Conservation (phyloP, 75 land plant species). For the Sequoiadendron giganteum region DNA sequence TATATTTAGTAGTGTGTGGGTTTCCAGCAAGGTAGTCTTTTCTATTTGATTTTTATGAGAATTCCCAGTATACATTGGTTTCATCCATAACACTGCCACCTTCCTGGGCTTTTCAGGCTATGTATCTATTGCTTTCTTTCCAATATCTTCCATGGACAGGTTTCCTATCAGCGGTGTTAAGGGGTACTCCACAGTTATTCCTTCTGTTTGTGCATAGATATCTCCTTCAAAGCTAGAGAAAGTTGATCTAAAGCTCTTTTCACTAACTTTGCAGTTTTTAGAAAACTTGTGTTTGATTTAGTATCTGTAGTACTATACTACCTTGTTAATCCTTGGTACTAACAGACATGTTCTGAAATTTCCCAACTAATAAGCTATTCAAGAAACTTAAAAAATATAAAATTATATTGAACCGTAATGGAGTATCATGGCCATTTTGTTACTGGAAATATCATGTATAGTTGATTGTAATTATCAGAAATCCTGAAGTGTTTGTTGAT, state of each 20-base stretch:
- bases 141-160: background rate
- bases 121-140: background rate
- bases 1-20: background rate
- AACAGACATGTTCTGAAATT: background rate
- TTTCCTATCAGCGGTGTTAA: background rate
- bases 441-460: background rate
- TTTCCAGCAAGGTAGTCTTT: background rate
- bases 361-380: background rate
- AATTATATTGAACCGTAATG: background rate
- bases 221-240: background rate
- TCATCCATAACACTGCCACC: background rate
- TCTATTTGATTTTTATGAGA: background rate
- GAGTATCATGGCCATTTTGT: background rate
- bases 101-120: background rate
- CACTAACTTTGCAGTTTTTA: background rate
- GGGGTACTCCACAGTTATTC: background rate
- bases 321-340: background rate
- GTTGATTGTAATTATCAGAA: background rate
- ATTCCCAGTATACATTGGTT: background rate
- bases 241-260: background rate
- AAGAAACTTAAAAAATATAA: background rate
- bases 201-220: background rate
- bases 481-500: background rate
- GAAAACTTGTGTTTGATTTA: background rate
- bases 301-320: background rate